Evolutionary conservation across 768 basidiomycete species (phyloP), one percentile per base, ranked within the genome.

Genomic region (Pluteus cervinus): DNA sequence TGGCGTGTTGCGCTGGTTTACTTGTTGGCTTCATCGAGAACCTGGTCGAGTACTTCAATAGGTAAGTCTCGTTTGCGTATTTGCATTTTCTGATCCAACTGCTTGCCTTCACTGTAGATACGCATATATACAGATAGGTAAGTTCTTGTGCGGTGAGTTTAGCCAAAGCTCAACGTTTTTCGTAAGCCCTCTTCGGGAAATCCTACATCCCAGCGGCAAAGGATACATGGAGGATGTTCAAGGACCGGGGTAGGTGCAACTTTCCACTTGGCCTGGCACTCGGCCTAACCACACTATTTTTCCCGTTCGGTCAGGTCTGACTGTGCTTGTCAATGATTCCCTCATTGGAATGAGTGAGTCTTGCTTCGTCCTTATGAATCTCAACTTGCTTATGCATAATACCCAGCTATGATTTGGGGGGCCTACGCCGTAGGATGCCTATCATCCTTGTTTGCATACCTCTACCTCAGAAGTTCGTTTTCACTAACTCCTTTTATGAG

Each of bases 181-280:
- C 29, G n/a, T n/a, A n/a, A 84, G 84, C 87, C 1, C 62, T 90
- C 7, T 92, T 90, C 53, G 88, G 89, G 23, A 92, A 91, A 58
- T 63, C 82, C 1, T 91, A 89, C 47, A 71, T 90, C 29, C 55
- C 66, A 17, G 87, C 87, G 20, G 86, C 88, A 1, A 87, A 84
- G 55, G 86, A 87, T 54, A 87, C 89, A 0, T 91, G 83, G 84
- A 69, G 72, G 24, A 54, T 88, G 37, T 76, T 86, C 60, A 74
- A 73, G 51, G 81, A 87, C 50, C 73, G 85, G 39, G 86, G 81
- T 65, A 48, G 15, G 50, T 31, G 33, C 7, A 21, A 37, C 12
- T n/a, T 49, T 39, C 29, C 39, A 45, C 29, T 14, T 4, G 11
- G 29, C 38, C 18, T 33, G 18, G 40, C 34, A 36, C 42, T n/a